Evolutionary conservation across 805 yeast species (phyloP).

Genomic region (Saturnispora zaruensis): DNA sequence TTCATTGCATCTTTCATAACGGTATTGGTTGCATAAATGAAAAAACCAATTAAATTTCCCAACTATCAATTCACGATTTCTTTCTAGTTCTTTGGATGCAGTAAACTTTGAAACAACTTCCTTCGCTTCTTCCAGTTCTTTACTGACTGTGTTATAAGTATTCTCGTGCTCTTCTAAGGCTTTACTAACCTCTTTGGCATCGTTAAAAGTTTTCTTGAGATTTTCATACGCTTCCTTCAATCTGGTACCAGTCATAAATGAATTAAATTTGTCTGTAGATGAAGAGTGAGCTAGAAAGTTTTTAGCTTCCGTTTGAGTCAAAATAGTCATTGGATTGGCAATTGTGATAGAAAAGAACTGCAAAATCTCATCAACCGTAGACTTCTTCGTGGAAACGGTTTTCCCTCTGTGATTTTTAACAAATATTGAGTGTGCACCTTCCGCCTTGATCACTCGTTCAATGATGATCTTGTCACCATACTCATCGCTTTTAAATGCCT

Average conservation of each 20-base stretch:
- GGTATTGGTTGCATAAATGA: constrained; percentile 2
- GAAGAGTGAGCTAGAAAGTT: constrained; percentile 75
- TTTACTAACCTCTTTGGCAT: constrained; percentile 34
- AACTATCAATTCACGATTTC: constrained; percentile 32
- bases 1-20: constrained; percentile 3
- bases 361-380: constrained; percentile 59
- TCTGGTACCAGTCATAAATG: constrained; percentile 74
- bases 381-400: constrained; percentile 50
- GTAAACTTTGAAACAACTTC: constrained; percentile 32
- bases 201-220: constrained; percentile 34
- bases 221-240: constrained; percentile 57
- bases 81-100: constrained; percentile 34
- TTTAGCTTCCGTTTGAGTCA: constrained; percentile 91
- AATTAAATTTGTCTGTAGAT: constrained; percentile 60
- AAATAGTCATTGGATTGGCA: constrained; percentile 84
- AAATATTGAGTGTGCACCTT: constrained; percentile 44
- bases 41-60: constrained; percentile 43
- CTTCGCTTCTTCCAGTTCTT: constrained; percentile 35
- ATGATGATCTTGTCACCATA: constrained; percentile 65
- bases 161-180: constrained; percentile 31
- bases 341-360: constrained; percentile 68
- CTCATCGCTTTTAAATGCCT: constrained; percentile 51
- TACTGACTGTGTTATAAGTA: constrained; percentile 27
- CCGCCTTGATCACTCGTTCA: constrained; percentile 54
- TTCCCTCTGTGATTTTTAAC: constrained; percentile 46